Evolutionary conservation across 2,329 filamentous ascomycete genomes (phyloP), one percentile per base, ranked within the genome.

Genomic region (Cryphonectria carpinicola): DNA sequence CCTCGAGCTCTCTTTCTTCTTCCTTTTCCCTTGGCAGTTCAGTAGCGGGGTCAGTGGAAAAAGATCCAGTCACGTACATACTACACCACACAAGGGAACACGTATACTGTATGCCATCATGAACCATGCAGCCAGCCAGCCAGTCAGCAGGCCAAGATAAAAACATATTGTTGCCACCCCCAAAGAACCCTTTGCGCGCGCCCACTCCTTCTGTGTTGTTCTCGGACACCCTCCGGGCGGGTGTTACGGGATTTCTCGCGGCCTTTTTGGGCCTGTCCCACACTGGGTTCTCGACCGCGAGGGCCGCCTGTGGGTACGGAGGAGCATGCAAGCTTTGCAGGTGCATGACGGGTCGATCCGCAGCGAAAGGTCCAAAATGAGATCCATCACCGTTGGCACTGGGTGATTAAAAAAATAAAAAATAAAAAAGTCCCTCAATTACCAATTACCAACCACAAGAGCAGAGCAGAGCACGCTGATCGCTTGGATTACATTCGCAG

Each of bases 201-300:
- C 46, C 8, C 46, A 49, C 22, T 22, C 46, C 46, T 32, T 8
- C 22, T 49, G 22, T n/a, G 46, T 22, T 49, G 28, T 22, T 49
- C 63, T 65, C 63, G 63, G 63, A 25, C 41, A 52, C 25, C 41
- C 63, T 65, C 63, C 63, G 63, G 63, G 63, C 10, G 43, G 61
- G 25, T 46, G 63, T 25, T 37, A 6, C 63, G 63, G 63, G n/a
- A 35, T 17, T 65, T 65, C 28, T 65, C 63, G 43, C 63, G 63
- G 28, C 28, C 43, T 49, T 49, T 49, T 65, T 49, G 43, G 43
- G 6, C 7, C 14, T 19, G 39, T 64, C 39, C 22, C 43, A 46
- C n/a, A 62, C 25, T 61, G 54, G 54, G 39, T 46, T 46, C n/a
- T 64, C 39, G 61, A 64, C 61, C 61, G 39, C 39, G 22, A 43